Evolutionary conservation across 352 stramenopile species (phyloP).

Genomic region (Globisporangium nodosum): DNA sequence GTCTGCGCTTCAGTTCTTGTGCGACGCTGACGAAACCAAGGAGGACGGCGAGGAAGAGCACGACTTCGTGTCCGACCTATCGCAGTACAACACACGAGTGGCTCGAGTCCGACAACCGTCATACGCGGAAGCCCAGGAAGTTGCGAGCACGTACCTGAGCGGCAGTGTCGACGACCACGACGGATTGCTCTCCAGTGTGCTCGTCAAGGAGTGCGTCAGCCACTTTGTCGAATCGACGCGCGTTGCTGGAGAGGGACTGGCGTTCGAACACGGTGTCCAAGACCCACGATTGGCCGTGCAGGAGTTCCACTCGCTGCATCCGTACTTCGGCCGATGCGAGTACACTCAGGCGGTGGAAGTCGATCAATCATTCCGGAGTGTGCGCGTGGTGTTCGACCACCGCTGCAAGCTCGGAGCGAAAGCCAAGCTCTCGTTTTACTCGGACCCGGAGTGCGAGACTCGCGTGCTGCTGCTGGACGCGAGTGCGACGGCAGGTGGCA

Average conservation of each 20-base stretch:
- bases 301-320: slow-evolving; percentile 81
- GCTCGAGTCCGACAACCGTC: slow-evolving; percentile 38
- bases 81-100: neutral
- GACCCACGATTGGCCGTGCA: slow-evolving; percentile 15
- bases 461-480: slow-evolving; percentile 47
- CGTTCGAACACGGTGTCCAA: neutral
- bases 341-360: slow-evolving; percentile 61
- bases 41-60: slow-evolving; percentile 17
- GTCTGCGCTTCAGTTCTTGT: neutral
- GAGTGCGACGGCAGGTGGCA: slow-evolving; percentile 25
- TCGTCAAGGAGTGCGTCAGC: slow-evolving; percentile 82
- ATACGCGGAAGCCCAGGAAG: slow-evolving; percentile 56
- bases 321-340: slow-evolving; percentile 79
- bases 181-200: slow-evolving; percentile 54
- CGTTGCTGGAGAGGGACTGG: slow-evolving; percentile 49
- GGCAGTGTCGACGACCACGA: slow-evolving; percentile 52
- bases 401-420: slow-evolving; percentile 68
- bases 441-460: slow-evolving; percentile 60
- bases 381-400: slow-evolving; percentile 81
- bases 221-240: slow-evolving; percentile 81
- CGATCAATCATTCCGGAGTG: slow-evolving; percentile 39
- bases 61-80: slow-evolving; percentile 3
- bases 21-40: slow-evolving; percentile 26
- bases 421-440: slow-evolving; percentile 65
- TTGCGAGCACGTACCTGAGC: slow-evolving; percentile 45